Percentiles rank a stretch among this genome's conserved stretches.
Evolutionary conservation across 2,329 filamentous ascomycete genomes (phyloP).

Genomic region (Rhynchosporium agropyri): DNA sequence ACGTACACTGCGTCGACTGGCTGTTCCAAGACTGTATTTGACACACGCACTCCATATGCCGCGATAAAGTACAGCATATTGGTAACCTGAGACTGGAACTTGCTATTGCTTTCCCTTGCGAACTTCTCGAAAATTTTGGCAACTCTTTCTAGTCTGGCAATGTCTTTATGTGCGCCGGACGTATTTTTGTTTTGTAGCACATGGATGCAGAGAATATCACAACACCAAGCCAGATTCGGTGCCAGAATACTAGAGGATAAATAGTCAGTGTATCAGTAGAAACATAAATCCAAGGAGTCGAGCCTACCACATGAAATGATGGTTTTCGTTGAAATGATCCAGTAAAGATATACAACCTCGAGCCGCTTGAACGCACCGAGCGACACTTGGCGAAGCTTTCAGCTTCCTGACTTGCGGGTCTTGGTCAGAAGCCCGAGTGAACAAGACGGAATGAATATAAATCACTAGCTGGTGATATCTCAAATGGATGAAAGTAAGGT

Average conservation of each 20-base stretch:
- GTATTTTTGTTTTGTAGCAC: constrained; percentile 12
- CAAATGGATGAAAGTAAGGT: constrained; percentile 2
- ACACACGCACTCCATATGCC: constrained; percentile 5
- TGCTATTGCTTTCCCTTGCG: not conserved
- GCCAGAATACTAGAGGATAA: not conserved
- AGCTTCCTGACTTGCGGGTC: not conserved
- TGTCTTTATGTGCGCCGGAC: not conserved
- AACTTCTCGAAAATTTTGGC: constrained; percentile 3
- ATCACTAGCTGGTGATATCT: constrained; percentile 13
- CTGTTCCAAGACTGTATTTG: not conserved
- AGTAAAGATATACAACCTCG: not conserved
- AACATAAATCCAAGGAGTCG: not conserved
- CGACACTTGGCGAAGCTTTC: constrained; percentile 7
- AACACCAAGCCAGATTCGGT: constrained; percentile 5
- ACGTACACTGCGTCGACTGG: not conserved
- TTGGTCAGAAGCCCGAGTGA: constrained; percentile 1
- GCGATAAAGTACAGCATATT: constrained; percentile 13
- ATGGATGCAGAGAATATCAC: constrained; percentile 12
- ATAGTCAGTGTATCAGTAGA: not conserved
- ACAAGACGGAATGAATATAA: constrained; percentile 6
- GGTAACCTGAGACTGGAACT: constrained; percentile 5
- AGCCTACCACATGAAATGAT: constrained; percentile 9
- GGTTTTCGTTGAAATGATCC: constrained; percentile 3
- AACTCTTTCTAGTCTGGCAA: not conserved
- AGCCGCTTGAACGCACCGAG: constrained; percentile 6